Percentiles rank a stretch among this genome's conserved stretches.
Conservation (phyloP, 345 rosid species). For the Orychophragmus violaceus region DNA sequence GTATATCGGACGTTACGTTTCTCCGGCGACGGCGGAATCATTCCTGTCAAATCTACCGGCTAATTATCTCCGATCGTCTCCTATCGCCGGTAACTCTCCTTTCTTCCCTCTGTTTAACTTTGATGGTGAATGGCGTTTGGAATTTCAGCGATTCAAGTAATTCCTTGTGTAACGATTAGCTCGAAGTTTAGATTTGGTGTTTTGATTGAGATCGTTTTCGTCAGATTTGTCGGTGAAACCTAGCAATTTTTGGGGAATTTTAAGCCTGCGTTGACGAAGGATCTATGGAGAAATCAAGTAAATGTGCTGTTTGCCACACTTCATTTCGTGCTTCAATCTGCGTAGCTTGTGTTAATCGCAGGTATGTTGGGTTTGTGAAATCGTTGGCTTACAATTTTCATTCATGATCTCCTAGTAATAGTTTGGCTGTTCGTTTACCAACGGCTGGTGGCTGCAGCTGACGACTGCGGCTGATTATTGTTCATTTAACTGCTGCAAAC, state of each 20-base stretch:
- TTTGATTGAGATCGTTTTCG: background rate
- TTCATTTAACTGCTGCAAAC: too few species aligned
- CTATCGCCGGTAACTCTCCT: background rate
- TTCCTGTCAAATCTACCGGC: background rate
- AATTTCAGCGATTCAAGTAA: background rate
- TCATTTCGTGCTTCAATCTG: constrained; percentile 73
- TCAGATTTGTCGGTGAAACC: background rate
- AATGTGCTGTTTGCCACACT: constrained; percentile 58
- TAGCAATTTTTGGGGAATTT: background rate
- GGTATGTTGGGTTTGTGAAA: constrained; percentile 48
- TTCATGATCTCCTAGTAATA: background rate
- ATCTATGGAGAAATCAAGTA: constrained; percentile 41
- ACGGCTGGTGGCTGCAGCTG: too few species aligned
- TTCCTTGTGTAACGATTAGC: background rate
- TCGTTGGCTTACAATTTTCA: background rate
- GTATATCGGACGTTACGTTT: background rate
- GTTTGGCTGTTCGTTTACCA: too few species aligned
- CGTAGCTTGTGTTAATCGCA: constrained; percentile 66
- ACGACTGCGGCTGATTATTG: too few species aligned
- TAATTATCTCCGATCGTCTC: background rate
- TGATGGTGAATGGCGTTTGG: background rate
- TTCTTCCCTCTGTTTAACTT: background rate
- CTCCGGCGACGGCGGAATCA: background rate
- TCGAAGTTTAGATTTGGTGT: background rate
- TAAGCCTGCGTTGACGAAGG: constrained; percentile 16